Percentiles rank a stretch among this genome's conserved stretches.
These are phyloP conservation scores for Epichloe aotearoae DNA, from an alignment of 2,329 filamentous ascomycete species.

Conservation along the genomic window DNA sequence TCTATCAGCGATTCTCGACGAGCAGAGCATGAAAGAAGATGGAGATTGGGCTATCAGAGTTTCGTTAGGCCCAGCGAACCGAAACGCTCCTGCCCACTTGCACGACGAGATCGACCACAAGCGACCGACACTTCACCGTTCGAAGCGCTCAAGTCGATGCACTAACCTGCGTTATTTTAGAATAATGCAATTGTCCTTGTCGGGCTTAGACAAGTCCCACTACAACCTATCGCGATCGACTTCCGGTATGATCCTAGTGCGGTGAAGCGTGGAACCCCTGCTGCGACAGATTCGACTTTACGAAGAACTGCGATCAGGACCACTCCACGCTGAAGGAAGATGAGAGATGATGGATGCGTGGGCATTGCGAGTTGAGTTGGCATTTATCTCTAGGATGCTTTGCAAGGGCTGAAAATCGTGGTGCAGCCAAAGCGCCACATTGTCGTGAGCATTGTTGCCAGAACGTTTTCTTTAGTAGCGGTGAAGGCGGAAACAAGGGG, in stretches of 20 bases:
- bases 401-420: not conserved
- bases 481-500: not conserved
- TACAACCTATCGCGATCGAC: not conserved
- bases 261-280: not conserved
- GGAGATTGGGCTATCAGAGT: not conserved
- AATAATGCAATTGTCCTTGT: not conserved
- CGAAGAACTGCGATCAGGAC: not conserved
- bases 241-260: not conserved
- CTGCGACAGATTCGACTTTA: not conserved
- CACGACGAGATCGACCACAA: not conserved
- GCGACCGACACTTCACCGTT: not conserved
- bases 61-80: not conserved
- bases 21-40: not conserved
- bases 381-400: not conserved
- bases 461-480: not conserved
- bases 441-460: not conserved
- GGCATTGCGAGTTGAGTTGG: not conserved
- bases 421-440: not conserved
- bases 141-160: not conserved
- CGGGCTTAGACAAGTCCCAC: not conserved
- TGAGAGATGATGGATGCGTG: slow-evolving; percentile 1
- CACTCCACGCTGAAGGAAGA: not conserved
- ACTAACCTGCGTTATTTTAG: not conserved
- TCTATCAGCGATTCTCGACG: not conserved
- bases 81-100: not conserved